phyloP scores from a whole-genome alignment of 2,329 filamentous ascomycete genomes.

The Cercospora sesami region DNA sequence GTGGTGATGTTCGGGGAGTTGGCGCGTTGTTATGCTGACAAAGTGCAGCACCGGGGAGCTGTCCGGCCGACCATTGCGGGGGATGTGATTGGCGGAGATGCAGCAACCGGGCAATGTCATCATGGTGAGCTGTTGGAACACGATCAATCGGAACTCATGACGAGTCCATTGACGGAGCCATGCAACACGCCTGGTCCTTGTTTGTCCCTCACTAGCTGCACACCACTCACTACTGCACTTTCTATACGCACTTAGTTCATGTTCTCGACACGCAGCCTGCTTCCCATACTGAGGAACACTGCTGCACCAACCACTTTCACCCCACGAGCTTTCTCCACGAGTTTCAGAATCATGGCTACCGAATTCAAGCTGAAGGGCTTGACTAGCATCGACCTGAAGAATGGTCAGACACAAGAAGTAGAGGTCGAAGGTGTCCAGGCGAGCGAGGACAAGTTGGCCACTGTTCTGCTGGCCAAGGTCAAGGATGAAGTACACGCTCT shows the following conservation, averaged over 20 bases:
- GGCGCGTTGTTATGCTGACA: not conserved
- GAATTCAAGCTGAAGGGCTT: slow-evolving; percentile 71
- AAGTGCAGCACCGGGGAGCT: not conserved
- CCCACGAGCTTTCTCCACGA: slow-evolving; percentile 23
- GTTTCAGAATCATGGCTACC: slow-evolving; percentile 44
- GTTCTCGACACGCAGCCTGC: slow-evolving; percentile 18
- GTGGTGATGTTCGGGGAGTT: not conserved
- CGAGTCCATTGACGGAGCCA: slow-evolving; percentile 10
- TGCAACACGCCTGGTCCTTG: not conserved
- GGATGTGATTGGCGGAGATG: not conserved
- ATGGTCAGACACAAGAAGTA: slow-evolving; percentile 81
- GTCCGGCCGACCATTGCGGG: slow-evolving; percentile 6
- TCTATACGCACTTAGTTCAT: slow-evolving; percentile 5
- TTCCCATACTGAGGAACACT: slow-evolving; percentile 5
- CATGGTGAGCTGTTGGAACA: slow-evolving; percentile 8
- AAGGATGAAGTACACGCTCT: slow-evolving; percentile 75
- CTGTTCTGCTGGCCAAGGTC: slow-evolving; percentile 76
- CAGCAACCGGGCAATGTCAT: slow-evolving; percentile 1
- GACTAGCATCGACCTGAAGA: slow-evolving; percentile 69
- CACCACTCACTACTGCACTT: not conserved
- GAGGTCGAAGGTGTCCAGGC: slow-evolving; percentile 83
- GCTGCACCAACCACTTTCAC: not conserved
- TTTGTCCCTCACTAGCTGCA: not conserved
- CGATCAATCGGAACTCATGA: slow-evolving; percentile 7
- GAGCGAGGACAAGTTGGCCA: slow-evolving; percentile 60